Evolutionary conservation across 2,329 filamentous ascomycete species (phyloP).

Genomic region (Neoscytalidium dimidiatum): DNA sequence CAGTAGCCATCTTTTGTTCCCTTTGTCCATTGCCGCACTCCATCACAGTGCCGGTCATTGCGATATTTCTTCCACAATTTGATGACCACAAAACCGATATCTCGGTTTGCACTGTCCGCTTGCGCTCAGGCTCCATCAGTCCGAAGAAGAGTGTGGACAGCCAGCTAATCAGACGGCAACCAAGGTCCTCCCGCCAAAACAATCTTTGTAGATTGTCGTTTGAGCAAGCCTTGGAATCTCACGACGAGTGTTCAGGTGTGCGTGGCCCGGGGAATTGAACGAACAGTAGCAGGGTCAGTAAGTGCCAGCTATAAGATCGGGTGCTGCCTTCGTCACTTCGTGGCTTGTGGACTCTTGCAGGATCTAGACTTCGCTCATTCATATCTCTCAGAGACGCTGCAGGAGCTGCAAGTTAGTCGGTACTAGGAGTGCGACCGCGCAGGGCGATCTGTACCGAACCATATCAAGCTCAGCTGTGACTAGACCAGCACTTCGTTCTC

Average conservation of each 20-base stretch:
- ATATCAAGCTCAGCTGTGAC: not conserved
- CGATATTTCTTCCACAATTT: not conserved
- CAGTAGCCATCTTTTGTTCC: not conserved
- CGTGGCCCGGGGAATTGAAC: not conserved
- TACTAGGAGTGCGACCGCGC: not conserved
- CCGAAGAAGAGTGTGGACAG: not conserved
- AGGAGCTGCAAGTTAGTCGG: not conserved
- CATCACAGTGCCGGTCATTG: not conserved
- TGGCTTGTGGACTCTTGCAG: not conserved
- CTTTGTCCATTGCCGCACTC: not conserved
- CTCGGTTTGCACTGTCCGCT: not conserved
- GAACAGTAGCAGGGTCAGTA: not conserved
- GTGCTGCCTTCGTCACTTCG: not conserved
- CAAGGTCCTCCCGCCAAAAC: not conserved
- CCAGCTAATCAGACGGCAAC: constrained; percentile 6
- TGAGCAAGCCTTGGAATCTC: constrained; percentile 8
- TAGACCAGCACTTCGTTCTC: not conserved
- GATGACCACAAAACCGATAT: not conserved
- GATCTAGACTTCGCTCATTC: not conserved
- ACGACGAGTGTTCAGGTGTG: not conserved
- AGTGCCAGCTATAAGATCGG: constrained; percentile 15
- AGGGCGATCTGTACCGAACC: not conserved
- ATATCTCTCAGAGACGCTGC: not conserved
- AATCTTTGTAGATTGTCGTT: constrained; percentile 14
- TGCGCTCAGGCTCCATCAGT: not conserved